phyloP scores from a whole-genome alignment of 257 asterid genomes.

The Solanum habrochaites region DNA sequence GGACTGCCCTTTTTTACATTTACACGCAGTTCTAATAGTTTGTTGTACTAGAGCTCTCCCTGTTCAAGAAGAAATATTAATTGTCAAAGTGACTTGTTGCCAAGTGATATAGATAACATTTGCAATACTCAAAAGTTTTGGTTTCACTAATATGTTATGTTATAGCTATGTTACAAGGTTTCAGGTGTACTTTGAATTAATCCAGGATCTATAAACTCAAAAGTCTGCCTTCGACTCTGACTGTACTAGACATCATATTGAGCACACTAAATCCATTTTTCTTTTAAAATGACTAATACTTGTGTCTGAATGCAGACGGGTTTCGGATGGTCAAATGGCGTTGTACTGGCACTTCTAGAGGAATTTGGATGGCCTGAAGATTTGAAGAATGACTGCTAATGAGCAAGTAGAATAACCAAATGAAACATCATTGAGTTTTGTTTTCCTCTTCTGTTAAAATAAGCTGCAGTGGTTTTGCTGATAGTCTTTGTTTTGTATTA shows the following conservation, averaged over 20 bases:
- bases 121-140: background rate
- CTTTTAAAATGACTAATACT: background rate
- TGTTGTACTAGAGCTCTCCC: background rate
- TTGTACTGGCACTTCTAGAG: conserved; percentile 76
- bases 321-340: conserved; percentile 97
- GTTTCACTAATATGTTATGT: background rate
- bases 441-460: background rate
- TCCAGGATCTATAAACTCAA: background rate
- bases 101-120: background rate
- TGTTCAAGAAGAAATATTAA: background rate
- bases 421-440: background rate
- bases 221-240: background rate
- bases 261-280: background rate
- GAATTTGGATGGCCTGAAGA: conserved; percentile 80
- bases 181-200: background rate
- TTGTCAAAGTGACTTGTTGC: background rate
- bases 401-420: background rate
- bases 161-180: background rate
- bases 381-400: conserved; percentile 30
- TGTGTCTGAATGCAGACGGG: conserved; percentile 55
- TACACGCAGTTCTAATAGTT: background rate
- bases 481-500: background rate
- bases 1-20: background rate
- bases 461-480: background rate
- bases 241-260: background rate